These are phyloP conservation scores for Penicillium sp. DNA, from an alignment of 2,329 filamentous ascomycete genomes.

Conservation along the genomic window DNA sequence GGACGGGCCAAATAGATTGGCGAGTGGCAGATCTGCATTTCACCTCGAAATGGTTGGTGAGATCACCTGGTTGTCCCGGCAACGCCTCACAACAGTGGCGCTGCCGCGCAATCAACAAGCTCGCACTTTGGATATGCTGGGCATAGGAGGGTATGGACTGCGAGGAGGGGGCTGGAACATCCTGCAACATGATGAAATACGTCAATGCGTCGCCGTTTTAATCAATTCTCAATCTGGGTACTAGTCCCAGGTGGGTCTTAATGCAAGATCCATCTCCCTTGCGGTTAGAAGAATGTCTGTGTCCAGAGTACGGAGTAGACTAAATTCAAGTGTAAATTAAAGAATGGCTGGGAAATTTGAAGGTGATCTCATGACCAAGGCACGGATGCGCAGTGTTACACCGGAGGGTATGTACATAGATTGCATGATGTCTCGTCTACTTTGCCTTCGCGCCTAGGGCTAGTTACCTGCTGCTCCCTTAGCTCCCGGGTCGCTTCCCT, in stretches of 20 bases:
- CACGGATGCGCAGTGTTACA: too few species aligned
- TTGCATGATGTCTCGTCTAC: too few species aligned
- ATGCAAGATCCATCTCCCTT: neutral
- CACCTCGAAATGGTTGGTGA: neutral
- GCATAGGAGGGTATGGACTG: too few species aligned
- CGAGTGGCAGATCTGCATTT: slow-evolving; percentile 15
- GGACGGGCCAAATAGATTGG: slow-evolving; percentile 18
- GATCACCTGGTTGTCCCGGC: slow-evolving; percentile 27
- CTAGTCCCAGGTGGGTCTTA: neutral
- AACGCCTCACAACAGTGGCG: slow-evolving; percentile 14
- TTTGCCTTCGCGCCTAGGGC: too few species aligned
- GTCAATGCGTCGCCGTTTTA: neutral
- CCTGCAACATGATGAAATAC: neutral
- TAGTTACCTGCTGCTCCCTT: too few species aligned
- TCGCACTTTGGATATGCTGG: too few species aligned
- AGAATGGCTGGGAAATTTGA: too few species aligned
- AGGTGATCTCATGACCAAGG: too few species aligned
- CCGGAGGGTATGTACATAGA: too few species aligned
- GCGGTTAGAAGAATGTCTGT: neutral
- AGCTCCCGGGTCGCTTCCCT: too few species aligned
- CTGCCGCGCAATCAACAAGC: neutral
- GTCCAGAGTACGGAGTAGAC: too few species aligned
- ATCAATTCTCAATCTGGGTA: neutral
- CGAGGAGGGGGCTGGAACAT: neutral
- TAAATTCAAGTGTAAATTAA: too few species aligned